These are phyloP conservation scores for Pythium aphanidermatum DNA, from an alignment of 352 stramenopile species.

Conservation along the genomic window DNA sequence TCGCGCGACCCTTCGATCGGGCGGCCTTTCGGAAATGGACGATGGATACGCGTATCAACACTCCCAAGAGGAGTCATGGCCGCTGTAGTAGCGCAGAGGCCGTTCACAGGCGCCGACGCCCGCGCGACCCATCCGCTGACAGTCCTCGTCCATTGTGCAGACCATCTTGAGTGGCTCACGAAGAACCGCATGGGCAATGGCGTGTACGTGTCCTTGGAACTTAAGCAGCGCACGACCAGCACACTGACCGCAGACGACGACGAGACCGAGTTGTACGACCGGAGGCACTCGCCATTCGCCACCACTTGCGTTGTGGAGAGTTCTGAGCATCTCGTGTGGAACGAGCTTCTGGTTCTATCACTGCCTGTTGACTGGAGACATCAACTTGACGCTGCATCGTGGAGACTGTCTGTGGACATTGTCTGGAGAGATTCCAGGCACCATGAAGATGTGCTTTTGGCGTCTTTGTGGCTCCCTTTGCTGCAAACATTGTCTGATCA, in stretches of 20 bases:
- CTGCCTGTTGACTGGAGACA: conserved; percentile 37
- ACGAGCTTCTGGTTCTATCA: conserved; percentile 58
- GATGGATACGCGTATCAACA: too few relatives aligned
- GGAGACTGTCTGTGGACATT: conserved; percentile 47
- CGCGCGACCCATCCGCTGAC: conserved; percentile 34
- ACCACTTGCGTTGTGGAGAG: conserved; percentile 52
- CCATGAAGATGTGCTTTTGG: conserved; percentile 46
- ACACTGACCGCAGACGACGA: neutral
- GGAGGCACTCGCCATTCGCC: conserved; percentile 52
- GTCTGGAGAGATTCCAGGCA: conserved; percentile 52
- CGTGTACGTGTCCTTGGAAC: conserved; percentile 17
- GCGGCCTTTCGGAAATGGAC: too few relatives aligned
- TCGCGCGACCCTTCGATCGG: too few relatives aligned
- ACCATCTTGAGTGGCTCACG: conserved; percentile 24
- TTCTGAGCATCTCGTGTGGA: conserved; percentile 37
- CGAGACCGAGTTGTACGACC: conserved; percentile 28
- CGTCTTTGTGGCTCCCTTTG: conserved; percentile 12
- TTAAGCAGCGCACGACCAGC: neutral
- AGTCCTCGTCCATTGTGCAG: conserved; percentile 49
- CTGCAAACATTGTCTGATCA: neutral
- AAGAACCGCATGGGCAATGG: neutral
- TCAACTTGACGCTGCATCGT: conserved; percentile 3
- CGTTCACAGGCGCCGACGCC: conserved; percentile 41
- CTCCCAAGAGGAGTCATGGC: too few relatives aligned
- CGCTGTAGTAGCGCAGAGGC: too few relatives aligned